These are phyloP conservation scores for Nicotiana noctiflora DNA, from an alignment of 257 asterid species.

Conservation along the genomic window DNA sequence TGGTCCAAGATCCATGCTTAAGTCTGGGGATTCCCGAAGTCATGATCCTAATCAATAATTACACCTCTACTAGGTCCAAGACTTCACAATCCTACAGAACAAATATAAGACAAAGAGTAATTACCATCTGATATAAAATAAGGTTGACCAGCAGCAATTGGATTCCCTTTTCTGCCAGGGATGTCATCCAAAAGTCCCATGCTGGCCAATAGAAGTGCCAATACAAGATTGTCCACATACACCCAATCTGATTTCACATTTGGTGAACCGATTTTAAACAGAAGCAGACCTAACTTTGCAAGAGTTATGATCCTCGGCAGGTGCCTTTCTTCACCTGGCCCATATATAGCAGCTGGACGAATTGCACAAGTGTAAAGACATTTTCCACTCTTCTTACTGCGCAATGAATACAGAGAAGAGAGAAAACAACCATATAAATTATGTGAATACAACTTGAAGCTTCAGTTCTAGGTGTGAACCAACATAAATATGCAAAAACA, in stretches of 20 bases:
- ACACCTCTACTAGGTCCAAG: background rate
- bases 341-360: slow-evolving; percentile 97
- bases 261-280: slow-evolving; percentile 53
- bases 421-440: background rate
- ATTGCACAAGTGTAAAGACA: slow-evolving; percentile 74
- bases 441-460: background rate
- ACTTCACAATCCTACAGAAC: background rate
- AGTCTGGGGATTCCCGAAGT: background rate
- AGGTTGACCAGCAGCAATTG: slow-evolving; percentile 90
- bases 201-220: slow-evolving; percentile 83
- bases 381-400: slow-evolving; percentile 55
- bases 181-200: slow-evolving; percentile 93
- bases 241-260: slow-evolving; percentile 90
- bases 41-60: background rate
- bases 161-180: slow-evolving; percentile 72
- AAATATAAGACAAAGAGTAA: background rate
- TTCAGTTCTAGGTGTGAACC: background rate
- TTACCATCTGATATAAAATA: slow-evolving; percentile 95
- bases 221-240: slow-evolving; percentile 72
- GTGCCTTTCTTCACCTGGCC: slow-evolving; percentile 98
- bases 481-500: background rate
- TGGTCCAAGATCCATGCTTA: background rate
- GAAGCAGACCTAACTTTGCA: slow-evolving; percentile 80
- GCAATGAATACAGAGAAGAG: background rate
- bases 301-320: slow-evolving; percentile 71